Base-by-base conservation (phyloP, 2,329 filamentous ascomycete species). In the Celoporthe dispersa region DNA sequence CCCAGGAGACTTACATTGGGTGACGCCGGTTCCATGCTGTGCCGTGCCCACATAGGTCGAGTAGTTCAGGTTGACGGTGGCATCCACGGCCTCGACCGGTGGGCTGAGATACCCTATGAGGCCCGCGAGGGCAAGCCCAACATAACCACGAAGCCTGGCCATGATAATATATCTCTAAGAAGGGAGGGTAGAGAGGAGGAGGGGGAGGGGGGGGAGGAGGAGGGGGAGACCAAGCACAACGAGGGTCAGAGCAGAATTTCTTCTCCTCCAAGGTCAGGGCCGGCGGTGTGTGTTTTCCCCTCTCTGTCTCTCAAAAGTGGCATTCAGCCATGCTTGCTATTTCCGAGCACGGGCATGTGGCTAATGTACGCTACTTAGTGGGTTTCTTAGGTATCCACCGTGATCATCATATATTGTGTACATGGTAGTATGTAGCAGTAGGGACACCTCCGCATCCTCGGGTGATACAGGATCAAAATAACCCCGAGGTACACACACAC, bases 31-130 rank as follows among this genome's bases (percentile, higher is more conserved):
- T 31, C 44, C 65, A 28, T 2, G 25, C 9, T 70, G 68, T 37
- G 55, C 70, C 12, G 70, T 70, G 65, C 70, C 70, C 12, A 70
- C 60, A 51, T 71, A 71, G 35, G 70, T 71, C 41, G 70, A 71
- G 48, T 71, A 71, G 44, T 71, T 51, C 35, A 71, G 55, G 14
- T 25, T 35, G 41, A 71, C 70, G 1, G 60, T 66, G n/a, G 51
- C 44, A 31, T 70, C 61, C 16, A 71, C 70, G 16, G 70, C 70
- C 22, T 19, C 55, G 41, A 61, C 61, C 11, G 31, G 65, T 28
- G 53, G 62, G 5, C 63, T 65, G 19, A 60, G 28, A 33, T 28
- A 39, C 7, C 48, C 64, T 5, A 70, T 65, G 22, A 68, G 31
- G 33, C 41, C 12, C 28, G 70, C 55, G 8, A 37, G 35, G 35